Evolutionary conservation across 1,284 basidiomycete species (phyloP), one percentile per base, ranked within the genome.

Genomic region (Termitomyces sp.): DNA sequence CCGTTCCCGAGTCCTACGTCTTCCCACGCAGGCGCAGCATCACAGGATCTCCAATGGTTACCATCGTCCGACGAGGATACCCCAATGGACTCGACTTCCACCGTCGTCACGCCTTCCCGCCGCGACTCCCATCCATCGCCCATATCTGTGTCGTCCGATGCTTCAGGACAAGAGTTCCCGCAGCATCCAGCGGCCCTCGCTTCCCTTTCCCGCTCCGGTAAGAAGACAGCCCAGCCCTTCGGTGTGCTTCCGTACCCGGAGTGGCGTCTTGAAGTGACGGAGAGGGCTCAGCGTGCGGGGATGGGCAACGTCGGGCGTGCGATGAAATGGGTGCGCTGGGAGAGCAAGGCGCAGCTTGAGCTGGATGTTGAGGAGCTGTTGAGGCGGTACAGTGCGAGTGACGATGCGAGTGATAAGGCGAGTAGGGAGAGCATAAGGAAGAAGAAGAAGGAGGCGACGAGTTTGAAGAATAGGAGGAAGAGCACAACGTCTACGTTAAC

Each of bases 181-280:
- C 54, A 62, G 19, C 63, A 59, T 50, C 63, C 60, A 3, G 10
- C 58, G 6, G 52, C 52, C 1, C 59, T 62, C n/a, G 53, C 53
- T 8, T 44, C 21, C 10, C 55, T 58, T 8, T 54, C 61, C 8
- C 43, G 36, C 9, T 9, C 30, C 17, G 40, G 40, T 5, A 13
- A 42, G 10, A 21, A 36, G 45, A 28, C 54, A 10, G 33, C 47
- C 10, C 53, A 55, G 40, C 63, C 66, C 1, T 67, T 72, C 19
- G 70, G 70, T 7, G 70, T 72, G 0, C 67, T 82, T 2, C 79
- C 80, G 0, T 86, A 85, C 62, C 84, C 84, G 0, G 83, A 84
- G 60, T 86, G 84, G 84, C 74, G 84, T 1, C 63, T 70, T 1
- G 72, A 76, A 2, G 62, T 82, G 0, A 71, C 75, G 2, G 69